Evolutionary conservation across 140 eudicot genomes (phyloP), one percentile per base, ranked within the genome.

Genomic region (Bidens hawaiensis): DNA sequence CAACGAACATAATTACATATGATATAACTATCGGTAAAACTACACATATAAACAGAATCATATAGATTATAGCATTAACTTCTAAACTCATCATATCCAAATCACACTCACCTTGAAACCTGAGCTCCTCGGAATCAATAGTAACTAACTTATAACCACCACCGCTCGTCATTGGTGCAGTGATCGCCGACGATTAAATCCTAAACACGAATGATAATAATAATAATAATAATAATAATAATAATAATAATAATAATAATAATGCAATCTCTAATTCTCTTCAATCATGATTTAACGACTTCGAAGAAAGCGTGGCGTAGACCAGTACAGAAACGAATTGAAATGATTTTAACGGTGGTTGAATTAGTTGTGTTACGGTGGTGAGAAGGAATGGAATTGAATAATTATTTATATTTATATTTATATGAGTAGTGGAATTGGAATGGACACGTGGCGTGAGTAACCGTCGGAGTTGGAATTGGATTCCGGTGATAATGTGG

Each of bases 121-220:
- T 79, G 80, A 88, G 94, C 61, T 88, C 96, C 15, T 84, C 85
- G 15, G 96, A 94, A 6, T 75, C 78, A 31, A 88, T 85, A 54
- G 87, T 50, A 21, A 84, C 77, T 64, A 88, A 82, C 40, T 81
- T 85, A 76, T 55, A 69, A 64, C 60, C 45, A 38, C 45, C 45
- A 12, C 4, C 78, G 72, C 76, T 64, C 51, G 83, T 69, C 91
- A 83, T 87, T 67, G 65, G 47, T 54, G 62, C 59, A 38, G 34
- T 54, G 66, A 66, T 69, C 26, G n/a, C n/a, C n/a, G 5, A 61
- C 15, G 40, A 52, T 30, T 18, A 19, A 42, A 49, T 6, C 3
- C 24, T 28, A 34, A 59, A 46, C n/a, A n/a, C n/a, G n/a, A n/a
- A n/a, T n/a, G n/a, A n/a, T n/a, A n/a, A n/a, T n/a, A n/a, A n/a